These are phyloP conservation scores for Fistulifera pelliculosa DNA, from an alignment of 108 stramenopile species.

Conservation along the genomic window DNA sequence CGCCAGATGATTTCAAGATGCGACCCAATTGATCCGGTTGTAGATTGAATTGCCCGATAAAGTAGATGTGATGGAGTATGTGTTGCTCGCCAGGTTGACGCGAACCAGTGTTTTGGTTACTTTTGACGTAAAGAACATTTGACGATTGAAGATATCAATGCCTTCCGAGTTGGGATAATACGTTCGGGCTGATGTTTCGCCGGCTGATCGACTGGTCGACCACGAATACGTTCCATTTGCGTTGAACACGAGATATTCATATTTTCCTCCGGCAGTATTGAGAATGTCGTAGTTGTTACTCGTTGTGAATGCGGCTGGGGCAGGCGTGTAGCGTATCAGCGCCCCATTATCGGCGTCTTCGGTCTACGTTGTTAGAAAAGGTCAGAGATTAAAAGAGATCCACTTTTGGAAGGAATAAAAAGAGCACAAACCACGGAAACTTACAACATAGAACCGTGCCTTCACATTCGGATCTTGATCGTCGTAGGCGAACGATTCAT, in stretches of 20 bases:
- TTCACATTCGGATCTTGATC: slow-evolving; percentile 21
- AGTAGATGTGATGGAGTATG: slow-evolving; percentile 12
- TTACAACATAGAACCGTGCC: slow-evolving; percentile 22
- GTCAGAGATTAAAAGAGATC: slow-evolving; percentile 11
- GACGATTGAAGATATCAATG: slow-evolving; percentile 16
- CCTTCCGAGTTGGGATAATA: slow-evolving; percentile 28
- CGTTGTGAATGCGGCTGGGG: slow-evolving; percentile 11
- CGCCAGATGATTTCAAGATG: slow-evolving; percentile 1
- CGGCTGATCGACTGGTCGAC: slow-evolving; percentile 8
- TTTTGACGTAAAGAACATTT: slow-evolving; percentile 25
- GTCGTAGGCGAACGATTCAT: slow-evolving; percentile 47
- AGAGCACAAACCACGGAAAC: slow-evolving; percentile 3
- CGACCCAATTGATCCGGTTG: slow-evolving; percentile 24
- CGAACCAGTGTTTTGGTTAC: slow-evolving; percentile 19
- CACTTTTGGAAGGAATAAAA: neutral
- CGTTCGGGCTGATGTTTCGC: neutral
- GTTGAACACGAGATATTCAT: slow-evolving; percentile 11
- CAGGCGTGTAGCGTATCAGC: slow-evolving; percentile 30
- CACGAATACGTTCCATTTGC: slow-evolving; percentile 1
- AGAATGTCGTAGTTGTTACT: slow-evolving; percentile 25
- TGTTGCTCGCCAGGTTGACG: slow-evolving; percentile 19
- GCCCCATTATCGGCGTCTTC: slow-evolving; percentile 21
- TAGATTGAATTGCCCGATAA: slow-evolving; percentile 15
- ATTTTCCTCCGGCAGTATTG: slow-evolving; percentile 6
- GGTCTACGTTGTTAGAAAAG: slow-evolving; percentile 5